Evolutionary conservation across 805 yeast species (phyloP), one percentile per base, ranked within the genome.

Genomic region (Pichia cephalocereana): DNA sequence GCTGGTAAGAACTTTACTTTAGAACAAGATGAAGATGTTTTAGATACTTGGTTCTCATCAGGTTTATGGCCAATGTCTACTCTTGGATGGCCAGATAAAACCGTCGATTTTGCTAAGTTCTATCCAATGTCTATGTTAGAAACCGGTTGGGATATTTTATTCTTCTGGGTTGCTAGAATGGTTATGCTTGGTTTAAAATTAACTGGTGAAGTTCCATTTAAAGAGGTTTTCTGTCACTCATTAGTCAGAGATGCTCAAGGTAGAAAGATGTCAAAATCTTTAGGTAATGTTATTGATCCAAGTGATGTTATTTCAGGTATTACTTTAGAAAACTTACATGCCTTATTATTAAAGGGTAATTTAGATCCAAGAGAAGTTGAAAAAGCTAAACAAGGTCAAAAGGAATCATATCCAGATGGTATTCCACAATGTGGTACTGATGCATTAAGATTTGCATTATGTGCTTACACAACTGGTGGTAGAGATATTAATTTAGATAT

Each of bases 391-490:
- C 79, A 76, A 41, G 98, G 98, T 53, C 98, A 93, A 72, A 80
- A 76, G 59, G 74, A 79, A 61, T 82, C 95, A 12, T 91, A 89
- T 75, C 99, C 99, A 56, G 82, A 82, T 58, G 99, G 99, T 73
- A 90, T 91, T 57, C 97, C 98, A 49, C 96, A 93, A 73, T 93
- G 99, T 78, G 99, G 99, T 74, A 90, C 98, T 45, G 99, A 93
- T 70, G 99, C 99, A 41, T 74, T 93, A 72, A 83, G 99, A 74
- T 93, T 93, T 66, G 98, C 99, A 38, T 78, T 91, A 56, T 93
- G 98, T 79, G 96, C 97, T 46, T 93, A 91, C 75, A 85, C 96
- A 46, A 91, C 98, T 44, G 99, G 99, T 72, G 98, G 97, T 60
- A 83, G 98, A 71, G 99, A 93, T 63, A 93, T 93, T 67, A 93